Evolutionary conservation across 2,329 filamentous ascomycete species (phyloP).

Genomic region (Juglanconis sp.): DNA sequence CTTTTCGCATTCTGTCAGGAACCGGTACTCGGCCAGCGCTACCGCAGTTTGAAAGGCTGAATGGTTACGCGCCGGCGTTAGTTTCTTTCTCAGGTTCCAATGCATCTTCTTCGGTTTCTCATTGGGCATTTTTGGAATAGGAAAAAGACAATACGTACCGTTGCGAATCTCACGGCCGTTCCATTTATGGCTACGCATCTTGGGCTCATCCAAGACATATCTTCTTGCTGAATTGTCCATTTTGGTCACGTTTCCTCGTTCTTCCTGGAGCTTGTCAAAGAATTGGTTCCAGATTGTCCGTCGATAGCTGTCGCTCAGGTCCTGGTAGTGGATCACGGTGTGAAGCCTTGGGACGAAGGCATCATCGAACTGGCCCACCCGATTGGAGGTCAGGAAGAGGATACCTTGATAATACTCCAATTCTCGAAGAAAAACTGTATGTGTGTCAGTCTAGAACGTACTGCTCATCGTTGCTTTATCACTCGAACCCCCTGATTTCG

Average conservation of each 20-base stretch:
- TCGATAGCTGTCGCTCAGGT: not conserved
- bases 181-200: not conserved
- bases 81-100: too few relatives aligned
- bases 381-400: conserved; percentile 27
- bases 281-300: not conserved
- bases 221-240: not conserved
- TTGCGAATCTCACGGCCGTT: conserved; percentile 3
- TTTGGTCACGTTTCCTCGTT: not conserved
- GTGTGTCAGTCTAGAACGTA: not conserved
- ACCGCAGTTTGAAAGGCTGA: conserved; percentile 6
- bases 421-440: conserved; percentile 22
- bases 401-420: conserved; percentile 27
- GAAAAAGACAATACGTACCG: not conserved
- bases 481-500: too few relatives aligned
- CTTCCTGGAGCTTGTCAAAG: not conserved
- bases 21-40: not conserved
- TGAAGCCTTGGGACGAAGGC: conserved; percentile 34
- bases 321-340: conserved; percentile 27
- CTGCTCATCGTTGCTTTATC: not conserved
- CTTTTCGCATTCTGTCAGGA: too few relatives aligned
- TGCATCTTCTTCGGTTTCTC: too few relatives aligned
- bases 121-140: not conserved
- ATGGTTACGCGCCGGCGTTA: too few relatives aligned
- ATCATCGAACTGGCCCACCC: conserved; percentile 35
- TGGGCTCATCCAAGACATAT: not conserved